These are phyloP conservation scores for Penicillium manginii DNA, from an alignment of 495 filamentous ascomycete genomes.

Conservation along the genomic window DNA sequence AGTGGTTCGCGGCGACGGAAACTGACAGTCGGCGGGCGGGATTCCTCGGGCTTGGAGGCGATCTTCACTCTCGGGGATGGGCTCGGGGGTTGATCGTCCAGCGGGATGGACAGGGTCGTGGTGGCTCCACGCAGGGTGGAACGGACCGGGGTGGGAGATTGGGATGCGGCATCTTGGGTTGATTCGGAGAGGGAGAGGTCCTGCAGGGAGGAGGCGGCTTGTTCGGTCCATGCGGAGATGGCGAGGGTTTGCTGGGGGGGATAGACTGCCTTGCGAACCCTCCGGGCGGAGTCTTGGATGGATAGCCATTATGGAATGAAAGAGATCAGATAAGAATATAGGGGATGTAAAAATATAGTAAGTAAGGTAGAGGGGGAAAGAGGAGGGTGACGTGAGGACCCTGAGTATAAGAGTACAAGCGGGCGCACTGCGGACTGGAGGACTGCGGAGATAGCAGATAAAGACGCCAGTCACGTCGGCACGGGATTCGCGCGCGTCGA, in stretches of 20 bases:
- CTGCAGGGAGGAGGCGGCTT: slow-evolving; percentile 49
- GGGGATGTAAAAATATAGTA: background rate
- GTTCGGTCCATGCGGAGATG: slow-evolving; percentile 57
- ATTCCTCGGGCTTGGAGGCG: slow-evolving; percentile 14
- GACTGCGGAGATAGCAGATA: slow-evolving; percentile 27
- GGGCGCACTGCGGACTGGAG: slow-evolving; percentile 1
- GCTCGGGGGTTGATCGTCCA: slow-evolving; percentile 46
- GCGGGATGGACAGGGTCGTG: slow-evolving; percentile 52
- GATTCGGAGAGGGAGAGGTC: slow-evolving; percentile 46
- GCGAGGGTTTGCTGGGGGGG: slow-evolving; percentile 48
- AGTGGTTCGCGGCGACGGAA: slow-evolving; percentile 53
- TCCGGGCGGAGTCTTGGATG: slow-evolving; percentile 41
- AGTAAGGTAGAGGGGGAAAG: slow-evolving; percentile 8
- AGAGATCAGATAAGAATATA: background rate
- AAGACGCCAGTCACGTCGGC: slow-evolving; percentile 19
- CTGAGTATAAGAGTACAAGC: no score
- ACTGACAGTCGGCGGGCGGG: slow-evolving; percentile 32
- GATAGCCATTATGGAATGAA: slow-evolving; percentile 40
- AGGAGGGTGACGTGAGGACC: slow-evolving; percentile 1
- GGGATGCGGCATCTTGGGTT: slow-evolving; percentile 14
- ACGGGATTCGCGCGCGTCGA: slow-evolving; percentile 20
- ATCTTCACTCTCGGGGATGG: slow-evolving; percentile 30
- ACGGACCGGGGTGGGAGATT: slow-evolving; percentile 30
- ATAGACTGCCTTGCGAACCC: slow-evolving; percentile 33
- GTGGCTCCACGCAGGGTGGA: slow-evolving; percentile 41